These are phyloP conservation scores for Suillus discolor DNA, from an alignment of 768 basidiomycete genomes.

Conservation along the genomic window DNA sequence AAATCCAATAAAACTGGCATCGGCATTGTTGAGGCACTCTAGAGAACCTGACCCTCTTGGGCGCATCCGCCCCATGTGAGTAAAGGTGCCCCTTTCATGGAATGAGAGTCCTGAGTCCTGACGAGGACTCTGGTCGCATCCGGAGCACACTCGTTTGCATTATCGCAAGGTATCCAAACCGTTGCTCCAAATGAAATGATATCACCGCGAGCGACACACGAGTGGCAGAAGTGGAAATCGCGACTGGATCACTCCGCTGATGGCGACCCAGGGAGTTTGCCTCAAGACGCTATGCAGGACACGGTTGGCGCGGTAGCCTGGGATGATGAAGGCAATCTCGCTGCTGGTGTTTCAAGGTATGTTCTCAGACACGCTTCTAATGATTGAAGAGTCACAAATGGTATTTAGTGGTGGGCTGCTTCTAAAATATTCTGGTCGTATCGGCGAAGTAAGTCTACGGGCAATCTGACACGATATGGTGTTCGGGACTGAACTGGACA, in stretches of 20 bases:
- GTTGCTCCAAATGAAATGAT: conserved; percentile 51
- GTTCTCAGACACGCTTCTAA: conserved; percentile 6
- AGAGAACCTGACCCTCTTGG: conserved; percentile 52
- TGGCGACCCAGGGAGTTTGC: conserved; percentile 1
- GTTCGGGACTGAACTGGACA: conserved; percentile 25
- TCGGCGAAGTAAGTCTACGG: conserved; percentile 62
- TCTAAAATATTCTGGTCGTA: conserved; percentile 70
- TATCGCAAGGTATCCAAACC: conserved; percentile 26
- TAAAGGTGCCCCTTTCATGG: not conserved
- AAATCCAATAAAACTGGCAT: conserved; percentile 70
- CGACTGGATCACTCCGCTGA: conserved; percentile 33
- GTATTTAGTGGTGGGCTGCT: conserved; percentile 73
- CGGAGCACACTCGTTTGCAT: conserved; percentile 64
- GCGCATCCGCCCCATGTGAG: conserved; percentile 72
- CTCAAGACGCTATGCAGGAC: conserved; percentile 56
- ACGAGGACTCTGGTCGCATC: conserved; percentile 59
- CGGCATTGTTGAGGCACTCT: conserved; percentile 56
- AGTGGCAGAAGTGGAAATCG: conserved; percentile 66
- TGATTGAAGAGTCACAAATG: not conserved
- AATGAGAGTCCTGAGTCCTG: not conserved
- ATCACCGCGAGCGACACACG: conserved; percentile 45
- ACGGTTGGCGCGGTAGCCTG: conserved; percentile 81
- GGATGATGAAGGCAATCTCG: conserved; percentile 45
- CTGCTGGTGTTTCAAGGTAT: conserved; percentile 79
- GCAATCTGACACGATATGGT: not conserved